Base-by-base conservation (phyloP, 306 rosid species). In the Rosa rugosa region DNA sequence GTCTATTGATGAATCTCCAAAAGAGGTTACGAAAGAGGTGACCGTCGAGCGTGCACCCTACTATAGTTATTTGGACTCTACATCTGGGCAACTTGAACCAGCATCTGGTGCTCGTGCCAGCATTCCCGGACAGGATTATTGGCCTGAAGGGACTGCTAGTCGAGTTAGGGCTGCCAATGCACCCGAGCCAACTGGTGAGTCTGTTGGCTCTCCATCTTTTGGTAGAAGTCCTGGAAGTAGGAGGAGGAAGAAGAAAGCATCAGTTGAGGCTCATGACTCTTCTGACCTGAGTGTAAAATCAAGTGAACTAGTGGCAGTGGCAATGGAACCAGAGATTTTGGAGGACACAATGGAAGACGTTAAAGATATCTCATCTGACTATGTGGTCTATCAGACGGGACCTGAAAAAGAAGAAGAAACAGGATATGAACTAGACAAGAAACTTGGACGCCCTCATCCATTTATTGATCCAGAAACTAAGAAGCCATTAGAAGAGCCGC, bases 41-140 rank as follows among this genome's bases (percentile, higher is more conserved):
- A 77, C 93, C 13, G 91, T 89, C 25, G 97, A 95, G 66, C 94
- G 91, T 11, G 88, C 99, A 69, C 99, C 99, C 10, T 95, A 95
- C 42, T 59, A 93, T 70, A 85, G 85, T 83, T 95, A 93, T 86
- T 46, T 86, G 89, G 98, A 95, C 83, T 91, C 98, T 2, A 93
- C 97, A 75, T 95, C 99, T 2, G 99, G 98, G 79, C 90, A 87
- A 88, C 91, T 95, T 31, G 99, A 95, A 78, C 99, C 99, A 0
- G 99, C 99, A 36, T 95, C 99, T 27, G 99, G 99, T 41, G 99
- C 98, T 72, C 90, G 99, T 50, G 92, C 99, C 34, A 93, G 98
- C 84, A 87, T 95, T 85, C 99, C 98, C 0, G 97, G 79, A n/a
- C 85, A 83, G 44, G 96, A 95, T 25, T 95, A 85, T 83, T 95